phyloP scores from a whole-genome alignment of 1,139 yeast species.

The Hanseniaspora gamundiae region DNA sequence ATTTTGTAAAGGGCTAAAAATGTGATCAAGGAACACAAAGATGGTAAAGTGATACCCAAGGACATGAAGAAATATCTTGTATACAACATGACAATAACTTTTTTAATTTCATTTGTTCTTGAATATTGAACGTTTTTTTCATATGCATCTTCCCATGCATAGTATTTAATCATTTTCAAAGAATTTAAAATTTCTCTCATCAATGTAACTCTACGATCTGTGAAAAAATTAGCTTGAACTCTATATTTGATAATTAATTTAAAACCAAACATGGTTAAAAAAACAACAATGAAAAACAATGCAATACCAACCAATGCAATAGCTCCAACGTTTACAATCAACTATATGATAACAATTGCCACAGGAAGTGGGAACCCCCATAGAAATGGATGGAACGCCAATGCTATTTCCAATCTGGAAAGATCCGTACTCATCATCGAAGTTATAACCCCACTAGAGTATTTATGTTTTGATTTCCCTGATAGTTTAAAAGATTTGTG shows the following conservation, averaged over 20 bases:
- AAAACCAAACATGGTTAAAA: slow-evolving; percentile 24
- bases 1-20: slow-evolving; percentile 33
- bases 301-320: slow-evolving; percentile 52
- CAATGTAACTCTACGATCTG: slow-evolving; percentile 42
- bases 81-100: slow-evolving; percentile 33
- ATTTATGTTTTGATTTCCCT: slow-evolving; percentile 34
- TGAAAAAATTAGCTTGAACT: slow-evolving; percentile 31
- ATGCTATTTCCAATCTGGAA: slow-evolving; percentile 55
- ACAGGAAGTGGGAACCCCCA: slow-evolving; percentile 29
- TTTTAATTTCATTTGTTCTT: slow-evolving; percentile 32
- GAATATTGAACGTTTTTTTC: slow-evolving; percentile 26
- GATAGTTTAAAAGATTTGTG: slow-evolving; percentile 36
- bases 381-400: slow-evolving; percentile 42
- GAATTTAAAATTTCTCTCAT: slow-evolving; percentile 50
- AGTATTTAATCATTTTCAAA: slow-evolving; percentile 52
- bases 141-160: slow-evolving; percentile 57
- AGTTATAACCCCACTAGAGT: slow-evolving; percentile 37
- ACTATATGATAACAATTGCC: slow-evolving; percentile 39
- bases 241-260: slow-evolving; percentile 31
- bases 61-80: slow-evolving; percentile 45
- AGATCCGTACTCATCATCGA: slow-evolving; percentile 57
- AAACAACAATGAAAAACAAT: slow-evolving; percentile 25
- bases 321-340: slow-evolving; percentile 50
- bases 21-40: slow-evolving; percentile 35
- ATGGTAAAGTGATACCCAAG: slow-evolving; percentile 33